A percentile compares a stretch with the other conserved stretches of the same genome.
These are phyloP conservation scores for Neofusicoccum parvum DNA, from an alignment of 2,329 filamentous ascomycete genomes.

Conservation along the genomic window DNA sequence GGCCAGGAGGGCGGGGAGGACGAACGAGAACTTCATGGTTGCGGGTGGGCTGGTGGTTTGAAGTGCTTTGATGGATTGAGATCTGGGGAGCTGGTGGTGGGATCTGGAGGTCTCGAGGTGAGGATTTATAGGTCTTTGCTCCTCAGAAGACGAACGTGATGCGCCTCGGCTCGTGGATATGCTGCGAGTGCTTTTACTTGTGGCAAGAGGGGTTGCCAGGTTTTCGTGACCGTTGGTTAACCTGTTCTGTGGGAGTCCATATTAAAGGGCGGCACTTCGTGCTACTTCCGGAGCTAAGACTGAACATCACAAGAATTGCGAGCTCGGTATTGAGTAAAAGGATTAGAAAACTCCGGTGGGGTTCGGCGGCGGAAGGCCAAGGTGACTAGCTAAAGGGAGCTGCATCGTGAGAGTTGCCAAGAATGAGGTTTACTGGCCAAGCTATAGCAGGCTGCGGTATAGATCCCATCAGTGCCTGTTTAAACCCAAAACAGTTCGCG, in stretches of 20 bases:
- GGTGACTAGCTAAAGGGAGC: background rate
- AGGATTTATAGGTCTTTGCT: background rate
- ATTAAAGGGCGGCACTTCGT: background rate
- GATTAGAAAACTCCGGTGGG: background rate
- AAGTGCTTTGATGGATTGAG: background rate
- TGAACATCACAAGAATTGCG: background rate
- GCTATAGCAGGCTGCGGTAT: background rate
- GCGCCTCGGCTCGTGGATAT: background rate
- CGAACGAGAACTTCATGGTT: conserved; percentile 2
- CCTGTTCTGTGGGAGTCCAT: background rate
- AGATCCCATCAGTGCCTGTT: background rate
- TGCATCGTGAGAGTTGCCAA: background rate
- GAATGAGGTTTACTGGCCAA: background rate
- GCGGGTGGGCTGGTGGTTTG: background rate
- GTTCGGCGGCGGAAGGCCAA: background rate
- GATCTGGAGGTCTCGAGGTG: background rate
- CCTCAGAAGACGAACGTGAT: background rate
- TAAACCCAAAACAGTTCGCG: background rate
- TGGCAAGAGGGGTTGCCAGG: background rate
- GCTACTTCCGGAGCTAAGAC: background rate
- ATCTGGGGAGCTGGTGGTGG: background rate
- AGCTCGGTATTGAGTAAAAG: background rate
- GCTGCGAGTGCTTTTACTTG: background rate
- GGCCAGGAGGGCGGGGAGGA: conserved; percentile 1
- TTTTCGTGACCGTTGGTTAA: background rate